Conservation (phyloP, 1,284 basidiomycete species). For the Austroboletus niveus region DNA sequence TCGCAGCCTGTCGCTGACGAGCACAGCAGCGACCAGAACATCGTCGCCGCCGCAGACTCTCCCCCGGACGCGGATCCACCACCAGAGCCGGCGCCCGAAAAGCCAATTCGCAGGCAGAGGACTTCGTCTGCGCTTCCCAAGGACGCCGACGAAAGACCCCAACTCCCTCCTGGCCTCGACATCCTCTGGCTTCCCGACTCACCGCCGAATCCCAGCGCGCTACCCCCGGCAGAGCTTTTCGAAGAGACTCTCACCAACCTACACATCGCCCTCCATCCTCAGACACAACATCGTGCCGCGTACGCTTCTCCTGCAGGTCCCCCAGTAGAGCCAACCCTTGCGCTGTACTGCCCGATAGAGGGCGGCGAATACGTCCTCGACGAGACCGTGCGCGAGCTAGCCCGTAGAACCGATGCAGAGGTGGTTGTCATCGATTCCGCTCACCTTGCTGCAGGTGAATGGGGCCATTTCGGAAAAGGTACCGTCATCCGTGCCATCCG, state of each 20-base stretch:
- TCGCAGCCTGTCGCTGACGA: conserved; percentile 25
- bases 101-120: conserved; percentile 41
- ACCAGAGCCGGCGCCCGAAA: conserved; percentile 28
- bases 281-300: conserved; percentile 72
- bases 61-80: conserved; percentile 24
- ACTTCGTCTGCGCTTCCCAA: conserved; percentile 22
- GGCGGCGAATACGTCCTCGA: conserved; percentile 78
- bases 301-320: conserved; percentile 51
- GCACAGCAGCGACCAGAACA: conserved; percentile 10
- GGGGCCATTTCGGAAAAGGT: conserved; percentile 77
- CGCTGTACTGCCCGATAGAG: conserved; percentile 83
- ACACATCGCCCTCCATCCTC: conserved; percentile 72
- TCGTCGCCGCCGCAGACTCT: conserved; percentile 17
- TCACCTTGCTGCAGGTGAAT: conserved; percentile 79
- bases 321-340: conserved; percentile 71
- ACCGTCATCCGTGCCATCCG: conserved; percentile 10
- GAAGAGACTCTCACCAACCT: conserved; percentile 72
- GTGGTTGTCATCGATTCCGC: conserved; percentile 79
- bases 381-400: conserved; percentile 74
- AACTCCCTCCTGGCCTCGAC: conserved; percentile 53
- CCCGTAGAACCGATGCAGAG: conserved; percentile 69
- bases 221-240: conserved; percentile 59
- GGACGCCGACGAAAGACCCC: conserved; percentile 40
- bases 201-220: conserved; percentile 18
- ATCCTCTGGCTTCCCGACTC: conserved; percentile 63